phyloP scores from a whole-genome alignment of 2,329 filamentous ascomycete genomes.

The Xylariales sp. region DNA sequence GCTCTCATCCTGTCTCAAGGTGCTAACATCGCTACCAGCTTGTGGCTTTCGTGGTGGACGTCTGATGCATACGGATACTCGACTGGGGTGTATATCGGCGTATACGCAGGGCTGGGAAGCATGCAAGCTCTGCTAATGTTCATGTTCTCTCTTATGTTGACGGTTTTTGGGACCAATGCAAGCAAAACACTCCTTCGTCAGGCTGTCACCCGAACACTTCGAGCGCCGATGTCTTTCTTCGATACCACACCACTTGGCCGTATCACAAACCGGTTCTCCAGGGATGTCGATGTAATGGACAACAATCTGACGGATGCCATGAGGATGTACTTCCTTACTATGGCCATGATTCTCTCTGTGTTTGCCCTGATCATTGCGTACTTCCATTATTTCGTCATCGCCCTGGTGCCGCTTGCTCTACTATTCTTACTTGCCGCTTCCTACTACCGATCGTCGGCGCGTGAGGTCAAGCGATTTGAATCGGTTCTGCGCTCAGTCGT shows the following conservation, averaged over 20 bases:
- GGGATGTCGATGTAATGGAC: slow-evolving; percentile 96
- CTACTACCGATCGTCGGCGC: slow-evolving; percentile 87
- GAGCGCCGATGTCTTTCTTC: slow-evolving; percentile 84
- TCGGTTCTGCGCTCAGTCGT: slow-evolving; percentile 81
- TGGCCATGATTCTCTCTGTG: slow-evolving; percentile 76
- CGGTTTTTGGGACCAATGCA: slow-evolving; percentile 73
- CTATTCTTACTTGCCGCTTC: slow-evolving; percentile 77
- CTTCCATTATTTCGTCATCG: slow-evolving; percentile 79
- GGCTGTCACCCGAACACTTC: slow-evolving; percentile 73
- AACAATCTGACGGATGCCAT: slow-evolving; percentile 86
- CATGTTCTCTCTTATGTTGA: slow-evolving; percentile 71
- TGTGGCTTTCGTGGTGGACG: slow-evolving; percentile 96
- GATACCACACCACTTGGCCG: slow-evolving; percentile 93
- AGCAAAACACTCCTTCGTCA: slow-evolving; percentile 77
- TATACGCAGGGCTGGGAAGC: slow-evolving; percentile 67
- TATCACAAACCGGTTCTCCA: slow-evolving; percentile 94
- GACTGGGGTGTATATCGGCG: slow-evolving; percentile 67
- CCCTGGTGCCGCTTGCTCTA: slow-evolving; percentile 60
- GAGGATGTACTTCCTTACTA: slow-evolving; percentile 85
- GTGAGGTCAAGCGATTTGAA: slow-evolving; percentile 93
- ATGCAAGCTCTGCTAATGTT: slow-evolving; percentile 74
- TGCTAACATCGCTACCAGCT: slow-evolving; percentile 78
- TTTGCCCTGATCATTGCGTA: slow-evolving; percentile 92
- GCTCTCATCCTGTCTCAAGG: slow-evolving; percentile 71
- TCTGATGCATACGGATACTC: slow-evolving; percentile 68